Evolutionary conservation across 2,329 filamentous ascomycete genomes (phyloP), one percentile per base, ranked within the genome.

Genomic region (Claviceps spartinae): DNA sequence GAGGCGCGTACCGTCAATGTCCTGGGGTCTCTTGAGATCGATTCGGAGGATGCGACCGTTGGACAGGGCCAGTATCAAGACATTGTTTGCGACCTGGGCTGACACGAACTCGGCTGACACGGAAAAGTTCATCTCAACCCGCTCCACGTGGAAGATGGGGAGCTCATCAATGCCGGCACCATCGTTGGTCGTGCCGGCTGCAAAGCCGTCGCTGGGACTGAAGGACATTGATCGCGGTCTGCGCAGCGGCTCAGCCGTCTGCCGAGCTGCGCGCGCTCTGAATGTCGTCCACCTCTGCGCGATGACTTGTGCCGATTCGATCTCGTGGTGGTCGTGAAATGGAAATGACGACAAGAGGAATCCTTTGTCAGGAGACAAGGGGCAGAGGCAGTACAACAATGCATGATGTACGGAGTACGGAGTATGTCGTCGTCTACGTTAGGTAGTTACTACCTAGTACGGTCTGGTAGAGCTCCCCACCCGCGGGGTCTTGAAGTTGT

Each of bases 81-180:
- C 90, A 73, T 98, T 96, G 69, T 98, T 97, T 57, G 91, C 90
- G 52, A 97, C 91, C 69, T 96, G 90, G 42, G 90, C 90, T 18
- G 93, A 90, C 47, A 95, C 93, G 65, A 98, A 97, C 68, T 96
- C 88, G 58, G 91, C 89, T 2, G 91, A 88, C 62, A 97, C 85
- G 54, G 88, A 85, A 75, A 98, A 98, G 67, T 93, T 87, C 56
- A 97, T 82, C 72, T 94, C 85, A 41, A 97, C 93, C 56, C 81
- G 83, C 70, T 95, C 87, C 64, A 97, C 83, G 65, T 93, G 87
- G 74, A 98, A 98, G 70, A 98, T 95, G 60, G 91, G 90, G 54
- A 91, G 73, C 52, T 82, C 76, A 60, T 83, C 78, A 56, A 79
- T 73, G 55, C 66, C 66, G 54, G 82, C 72, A 65, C 76, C 78